Conservation (phyloP, 1,139 yeast species). For the Suhomyces chickasaworum region DNA sequence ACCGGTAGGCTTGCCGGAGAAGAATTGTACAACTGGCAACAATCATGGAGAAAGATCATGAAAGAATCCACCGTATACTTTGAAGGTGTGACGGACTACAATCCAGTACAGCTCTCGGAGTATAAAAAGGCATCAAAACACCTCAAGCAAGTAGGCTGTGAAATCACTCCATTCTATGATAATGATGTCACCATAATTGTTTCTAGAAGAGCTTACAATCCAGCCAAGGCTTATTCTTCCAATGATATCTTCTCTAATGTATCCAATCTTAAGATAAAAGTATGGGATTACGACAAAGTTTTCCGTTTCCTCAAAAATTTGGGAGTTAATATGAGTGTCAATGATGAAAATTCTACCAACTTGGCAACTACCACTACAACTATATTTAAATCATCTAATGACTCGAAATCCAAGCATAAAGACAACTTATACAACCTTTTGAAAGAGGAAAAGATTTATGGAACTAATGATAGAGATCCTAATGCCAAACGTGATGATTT, state of each 20-base stretch:
- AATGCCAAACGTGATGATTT: constrained; percentile 81
- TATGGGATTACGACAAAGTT: constrained; percentile 89
- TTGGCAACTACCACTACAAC: constrained; percentile 13
- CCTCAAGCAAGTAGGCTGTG: constrained; percentile 62
- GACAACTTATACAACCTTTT: constrained; percentile 63
- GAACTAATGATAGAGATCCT: constrained; percentile 89
- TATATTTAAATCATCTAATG: constrained; percentile 12
- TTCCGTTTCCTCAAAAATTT: constrained; percentile 75
- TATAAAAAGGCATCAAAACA: constrained; percentile 57
- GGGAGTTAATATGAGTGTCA: constrained; percentile 41
- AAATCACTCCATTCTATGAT: constrained; percentile 74
- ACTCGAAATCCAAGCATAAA: constrained; percentile 17
- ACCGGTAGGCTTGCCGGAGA: constrained; percentile 43
- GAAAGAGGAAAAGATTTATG: constrained; percentile 81
- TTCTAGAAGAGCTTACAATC: constrained; percentile 48
- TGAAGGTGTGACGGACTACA: constrained; percentile 59
- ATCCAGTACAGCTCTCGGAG: constrained; percentile 46
- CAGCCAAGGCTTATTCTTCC: constrained; percentile 33
- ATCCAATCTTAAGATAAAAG: constrained; percentile 60
- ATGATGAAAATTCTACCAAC: constrained; percentile 15
- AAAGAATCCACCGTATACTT: constrained; percentile 74
- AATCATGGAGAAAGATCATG: constrained; percentile 80
- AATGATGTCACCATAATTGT: constrained; percentile 79
- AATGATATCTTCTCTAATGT: constrained; percentile 74
- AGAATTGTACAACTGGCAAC: constrained; percentile 74